phyloP scores from a whole-genome alignment of 139 green algal genomes.

The Chlamydomonas urium region DNA sequence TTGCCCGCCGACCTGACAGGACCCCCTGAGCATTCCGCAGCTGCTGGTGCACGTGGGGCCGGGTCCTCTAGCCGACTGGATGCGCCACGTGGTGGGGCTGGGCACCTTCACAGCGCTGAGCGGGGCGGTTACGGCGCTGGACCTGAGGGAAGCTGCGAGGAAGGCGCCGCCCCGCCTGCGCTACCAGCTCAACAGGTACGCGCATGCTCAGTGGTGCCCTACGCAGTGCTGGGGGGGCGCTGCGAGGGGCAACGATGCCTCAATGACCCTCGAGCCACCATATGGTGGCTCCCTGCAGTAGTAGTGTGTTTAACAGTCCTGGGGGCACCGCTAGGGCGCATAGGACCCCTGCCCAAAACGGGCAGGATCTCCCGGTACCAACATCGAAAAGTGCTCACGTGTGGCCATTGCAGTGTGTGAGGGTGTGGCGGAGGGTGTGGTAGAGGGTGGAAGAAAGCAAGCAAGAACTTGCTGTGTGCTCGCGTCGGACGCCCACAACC shows the following conservation, averaged over 20 bases:
- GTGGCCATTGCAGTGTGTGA: no score
- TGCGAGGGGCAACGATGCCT: no score
- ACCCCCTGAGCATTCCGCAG: conserved; percentile 59
- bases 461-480: not conserved
- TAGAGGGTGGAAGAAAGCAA: no score
- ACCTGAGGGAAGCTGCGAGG: not conserved
- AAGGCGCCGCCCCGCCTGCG: not conserved
- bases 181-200: conserved; percentile 3
- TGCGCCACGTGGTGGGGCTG: conserved; percentile 55
- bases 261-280: no score
- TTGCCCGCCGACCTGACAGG: conserved; percentile 33
- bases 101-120: conserved; percentile 45
- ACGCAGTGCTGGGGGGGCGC: no score
- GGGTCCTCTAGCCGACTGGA: conserved; percentile 55
- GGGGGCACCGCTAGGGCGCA: no score
- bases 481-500: not conserved
- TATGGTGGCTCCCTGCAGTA: no score
- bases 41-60: conserved; percentile 60
- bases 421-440: no score
- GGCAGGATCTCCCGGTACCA: no score
- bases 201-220: not conserved
- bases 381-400: no score
- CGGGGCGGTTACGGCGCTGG: conserved; percentile 11
- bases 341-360: no score
- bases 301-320: no score